These are phyloP conservation scores for Colletotrichum tofieldiae DNA, from an alignment of 2,329 filamentous ascomycete species.

Conservation along the genomic window DNA sequence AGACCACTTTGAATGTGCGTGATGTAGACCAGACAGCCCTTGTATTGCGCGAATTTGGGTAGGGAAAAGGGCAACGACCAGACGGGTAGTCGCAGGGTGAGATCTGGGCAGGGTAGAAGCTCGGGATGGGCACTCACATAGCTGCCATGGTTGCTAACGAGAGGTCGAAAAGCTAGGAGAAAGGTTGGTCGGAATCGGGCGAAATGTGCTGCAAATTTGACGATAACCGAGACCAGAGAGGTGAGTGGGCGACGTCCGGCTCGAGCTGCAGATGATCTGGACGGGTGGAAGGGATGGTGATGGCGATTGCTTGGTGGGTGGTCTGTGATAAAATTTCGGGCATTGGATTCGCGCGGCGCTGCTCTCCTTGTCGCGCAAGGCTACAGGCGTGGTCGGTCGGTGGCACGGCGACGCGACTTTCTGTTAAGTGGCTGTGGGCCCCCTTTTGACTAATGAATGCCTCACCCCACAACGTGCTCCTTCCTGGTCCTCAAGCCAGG, in stretches of 20 bases:
- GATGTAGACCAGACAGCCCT: constrained; percentile 34
- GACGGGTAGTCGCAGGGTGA: constrained; percentile 9
- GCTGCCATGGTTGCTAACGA: constrained; percentile 40
- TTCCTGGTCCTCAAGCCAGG: not conserved
- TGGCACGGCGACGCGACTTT: constrained; percentile 43
- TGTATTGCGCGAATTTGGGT: constrained; percentile 50
- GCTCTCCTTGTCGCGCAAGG: constrained; percentile 40
- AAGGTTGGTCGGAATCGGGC: not conserved
- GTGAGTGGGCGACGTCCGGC: constrained; percentile 10
- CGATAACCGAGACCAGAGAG: not conserved
- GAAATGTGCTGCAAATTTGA: not conserved
- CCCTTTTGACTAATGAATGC: not conserved
- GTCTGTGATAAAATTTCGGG: constrained; percentile 40
- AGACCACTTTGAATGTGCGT: not conserved
- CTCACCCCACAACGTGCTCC: not conserved
- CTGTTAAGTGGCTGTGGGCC: constrained; percentile 39
- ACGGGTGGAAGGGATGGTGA: constrained; percentile 20
- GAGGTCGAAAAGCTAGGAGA: constrained; percentile 5
- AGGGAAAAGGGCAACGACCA: not conserved
- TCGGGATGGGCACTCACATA: constrained; percentile 33
- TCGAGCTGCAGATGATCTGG: constrained; percentile 10
- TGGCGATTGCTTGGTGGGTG: constrained; percentile 15
- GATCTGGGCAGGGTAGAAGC: constrained; percentile 3
- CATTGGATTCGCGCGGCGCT: constrained; percentile 28
- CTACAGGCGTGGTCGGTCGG: constrained; percentile 26